Evolutionary conservation across 2,329 filamentous ascomycete genomes (phyloP).

Genomic region (Colletotrichum viniferum): DNA sequence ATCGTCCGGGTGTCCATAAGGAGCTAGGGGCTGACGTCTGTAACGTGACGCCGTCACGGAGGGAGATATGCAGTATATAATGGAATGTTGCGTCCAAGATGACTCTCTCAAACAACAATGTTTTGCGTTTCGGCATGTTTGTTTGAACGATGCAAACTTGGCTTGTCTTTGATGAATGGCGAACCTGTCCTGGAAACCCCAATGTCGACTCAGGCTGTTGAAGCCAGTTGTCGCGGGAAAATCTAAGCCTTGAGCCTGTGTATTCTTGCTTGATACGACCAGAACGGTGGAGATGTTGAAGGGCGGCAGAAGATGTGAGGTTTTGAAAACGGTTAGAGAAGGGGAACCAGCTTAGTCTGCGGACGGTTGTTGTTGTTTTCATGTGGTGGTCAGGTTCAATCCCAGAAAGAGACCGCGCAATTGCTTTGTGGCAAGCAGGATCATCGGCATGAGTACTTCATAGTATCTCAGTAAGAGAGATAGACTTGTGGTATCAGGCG

Average conservation of each 20-base stretch:
- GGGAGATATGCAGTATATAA: too few species aligned
- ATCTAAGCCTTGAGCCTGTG: too few species aligned
- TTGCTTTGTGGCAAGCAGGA: neutral
- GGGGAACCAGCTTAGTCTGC: rapidly evolving
- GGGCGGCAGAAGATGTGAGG: neutral
- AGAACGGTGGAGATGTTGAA: rapidly evolving
- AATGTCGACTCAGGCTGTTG: rapidly evolving
- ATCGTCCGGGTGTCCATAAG: neutral
- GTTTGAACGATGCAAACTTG: too few species aligned
- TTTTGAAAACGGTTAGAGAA: neutral
- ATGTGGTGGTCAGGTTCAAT: neutral
- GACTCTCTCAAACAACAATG: neutral
- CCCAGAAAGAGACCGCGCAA: neutral
- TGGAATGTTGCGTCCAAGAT: too few species aligned
- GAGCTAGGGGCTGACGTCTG: neutral
- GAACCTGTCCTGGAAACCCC: too few species aligned
- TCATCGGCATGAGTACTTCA: rapidly evolving
- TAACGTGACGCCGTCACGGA: neutral
- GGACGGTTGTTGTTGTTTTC: rapidly evolving
- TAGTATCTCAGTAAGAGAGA: neutral
- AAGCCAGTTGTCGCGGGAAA: rapidly evolving
- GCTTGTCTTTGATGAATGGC: neutral
- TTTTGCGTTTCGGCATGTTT: too few species aligned
- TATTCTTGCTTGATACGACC: neutral
- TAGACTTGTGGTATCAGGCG: rapidly evolving